Evolutionary conservation across 2,329 filamentous ascomycete species (phyloP).

Genomic region (Phialocephala subalpina): DNA sequence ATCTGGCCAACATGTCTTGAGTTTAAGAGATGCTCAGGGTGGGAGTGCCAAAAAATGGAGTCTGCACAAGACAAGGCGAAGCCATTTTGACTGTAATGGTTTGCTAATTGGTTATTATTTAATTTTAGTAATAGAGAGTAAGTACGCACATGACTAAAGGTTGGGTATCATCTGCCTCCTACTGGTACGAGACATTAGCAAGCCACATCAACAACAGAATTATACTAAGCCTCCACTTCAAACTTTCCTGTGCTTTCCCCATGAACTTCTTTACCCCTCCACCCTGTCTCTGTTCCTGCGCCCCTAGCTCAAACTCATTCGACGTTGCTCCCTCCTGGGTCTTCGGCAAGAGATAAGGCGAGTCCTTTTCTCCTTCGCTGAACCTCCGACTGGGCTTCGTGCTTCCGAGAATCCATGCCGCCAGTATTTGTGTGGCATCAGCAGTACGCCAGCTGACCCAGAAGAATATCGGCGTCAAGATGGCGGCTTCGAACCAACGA

Average conservation of each 20-base stretch:
- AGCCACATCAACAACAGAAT: slow-evolving; percentile 29
- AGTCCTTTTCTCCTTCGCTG: slow-evolving; percentile 21
- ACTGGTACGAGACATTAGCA: slow-evolving; percentile 26
- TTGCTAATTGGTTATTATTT: no score
- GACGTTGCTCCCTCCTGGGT: slow-evolving; percentile 6
- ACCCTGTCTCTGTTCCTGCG: not conserved
- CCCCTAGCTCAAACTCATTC: not conserved
- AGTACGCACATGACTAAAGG: not conserved
- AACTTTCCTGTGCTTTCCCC: slow-evolving; percentile 1
- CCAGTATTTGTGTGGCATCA: slow-evolving; percentile 48
- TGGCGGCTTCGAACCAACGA: slow-evolving; percentile 46
- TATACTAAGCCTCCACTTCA: slow-evolving; percentile 20
- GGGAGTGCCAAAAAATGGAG: no score
- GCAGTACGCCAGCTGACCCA: slow-evolving; percentile 50
- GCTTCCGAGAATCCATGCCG: slow-evolving; percentile 47
- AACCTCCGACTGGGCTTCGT: not conserved
- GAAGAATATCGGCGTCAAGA: slow-evolving; percentile 52
- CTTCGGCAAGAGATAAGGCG: slow-evolving; percentile 22
- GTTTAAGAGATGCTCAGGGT: no score
- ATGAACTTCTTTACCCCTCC: not conserved
- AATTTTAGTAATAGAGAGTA: not conserved
- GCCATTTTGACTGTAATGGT: no score
- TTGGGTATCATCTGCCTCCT: not conserved
- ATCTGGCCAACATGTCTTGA: no score
- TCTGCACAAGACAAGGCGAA: no score